A percentile compares a stretch with the other conserved stretches of the same genome.
These are phyloP conservation scores for Apiospora aurea DNA, from an alignment of 2,329 filamentous ascomycete species.

Conservation along the genomic window DNA sequence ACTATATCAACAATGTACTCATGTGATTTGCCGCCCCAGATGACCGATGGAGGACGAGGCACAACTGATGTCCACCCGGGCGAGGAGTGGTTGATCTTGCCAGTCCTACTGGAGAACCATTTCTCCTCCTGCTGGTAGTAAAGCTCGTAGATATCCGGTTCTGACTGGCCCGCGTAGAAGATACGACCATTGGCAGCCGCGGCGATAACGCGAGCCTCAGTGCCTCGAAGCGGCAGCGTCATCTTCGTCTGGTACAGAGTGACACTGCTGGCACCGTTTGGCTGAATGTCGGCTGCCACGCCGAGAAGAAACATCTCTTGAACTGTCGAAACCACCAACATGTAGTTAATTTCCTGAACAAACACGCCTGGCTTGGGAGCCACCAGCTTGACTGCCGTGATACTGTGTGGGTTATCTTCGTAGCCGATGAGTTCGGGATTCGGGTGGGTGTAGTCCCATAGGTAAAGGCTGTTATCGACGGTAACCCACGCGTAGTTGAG, in stretches of 20 bases:
- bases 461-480: slow-evolving; percentile 93
- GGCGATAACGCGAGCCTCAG: slow-evolving; percentile 79
- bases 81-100: slow-evolving; percentile 87
- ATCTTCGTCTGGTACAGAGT: slow-evolving; percentile 89
- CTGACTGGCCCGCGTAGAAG: slow-evolving; percentile 83
- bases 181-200: slow-evolving; percentile 88
- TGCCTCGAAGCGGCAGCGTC: slow-evolving; percentile 76
- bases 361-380: slow-evolving; percentile 89
- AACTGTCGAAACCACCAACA: slow-evolving; percentile 88
- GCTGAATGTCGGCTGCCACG: slow-evolving; percentile 71
- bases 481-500: slow-evolving; percentile 95
- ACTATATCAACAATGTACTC: slow-evolving; percentile 81
- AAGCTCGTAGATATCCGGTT: slow-evolving; percentile 91
- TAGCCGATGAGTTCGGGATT: slow-evolving; percentile 91
- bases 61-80: slow-evolving; percentile 74
- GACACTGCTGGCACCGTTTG: slow-evolving; percentile 75
- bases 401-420: slow-evolving; percentile 86
- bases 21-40: slow-evolving; percentile 58
- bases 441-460: slow-evolving; percentile 97
- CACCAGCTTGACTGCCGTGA: slow-evolving; percentile 89
- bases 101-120: slow-evolving; percentile 91
- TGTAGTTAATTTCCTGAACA: slow-evolving; percentile 81
- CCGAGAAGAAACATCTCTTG: slow-evolving; percentile 88
- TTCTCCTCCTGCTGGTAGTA: slow-evolving; percentile 97
- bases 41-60: slow-evolving; percentile 55